Percentiles rank a stretch among this genome's conserved stretches.
phyloP scores from a whole-genome alignment of 176 grass and related monocot species.

The Oryza meyeriana region DNA sequence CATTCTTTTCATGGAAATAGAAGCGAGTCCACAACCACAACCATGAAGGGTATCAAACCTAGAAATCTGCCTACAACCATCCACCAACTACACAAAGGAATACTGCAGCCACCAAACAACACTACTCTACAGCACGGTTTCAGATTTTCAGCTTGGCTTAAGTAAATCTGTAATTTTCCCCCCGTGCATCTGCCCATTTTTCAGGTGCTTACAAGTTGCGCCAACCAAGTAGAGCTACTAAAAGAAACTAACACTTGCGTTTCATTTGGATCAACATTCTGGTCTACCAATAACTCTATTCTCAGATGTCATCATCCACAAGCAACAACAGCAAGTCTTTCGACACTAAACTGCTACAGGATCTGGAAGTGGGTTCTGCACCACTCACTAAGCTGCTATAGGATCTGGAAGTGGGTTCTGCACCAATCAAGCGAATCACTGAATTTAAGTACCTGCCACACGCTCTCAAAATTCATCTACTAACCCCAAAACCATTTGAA shows the following conservation, averaged over 20 bases:
- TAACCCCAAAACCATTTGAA: neutral
- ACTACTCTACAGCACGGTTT: neutral
- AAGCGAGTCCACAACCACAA: neutral
- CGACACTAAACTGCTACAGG: neutral
- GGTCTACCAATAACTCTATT: neutral
- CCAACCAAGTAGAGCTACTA: neutral
- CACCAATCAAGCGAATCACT: neutral
- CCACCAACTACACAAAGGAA: neutral
- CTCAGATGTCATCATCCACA: neutral
- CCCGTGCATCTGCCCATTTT: neutral
- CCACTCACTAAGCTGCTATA: conserved; percentile 6
- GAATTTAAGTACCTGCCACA: neutral
- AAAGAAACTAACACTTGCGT: neutral
- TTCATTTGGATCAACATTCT: conserved; percentile 9
- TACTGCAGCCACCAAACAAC: neutral
- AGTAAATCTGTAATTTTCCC: neutral
- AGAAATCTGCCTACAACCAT: neutral
- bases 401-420: conserved; percentile 5
- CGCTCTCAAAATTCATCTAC: neutral
- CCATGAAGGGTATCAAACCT: neutral
- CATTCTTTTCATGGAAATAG: neutral
- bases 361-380: neutral
- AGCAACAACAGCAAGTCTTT: neutral
- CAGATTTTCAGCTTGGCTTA: conserved; percentile 2
- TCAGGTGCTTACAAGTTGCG: conserved; percentile 1